Base-by-base conservation (phyloP, 768 basidiomycete genomes). In the Mycena filopes region DNA sequence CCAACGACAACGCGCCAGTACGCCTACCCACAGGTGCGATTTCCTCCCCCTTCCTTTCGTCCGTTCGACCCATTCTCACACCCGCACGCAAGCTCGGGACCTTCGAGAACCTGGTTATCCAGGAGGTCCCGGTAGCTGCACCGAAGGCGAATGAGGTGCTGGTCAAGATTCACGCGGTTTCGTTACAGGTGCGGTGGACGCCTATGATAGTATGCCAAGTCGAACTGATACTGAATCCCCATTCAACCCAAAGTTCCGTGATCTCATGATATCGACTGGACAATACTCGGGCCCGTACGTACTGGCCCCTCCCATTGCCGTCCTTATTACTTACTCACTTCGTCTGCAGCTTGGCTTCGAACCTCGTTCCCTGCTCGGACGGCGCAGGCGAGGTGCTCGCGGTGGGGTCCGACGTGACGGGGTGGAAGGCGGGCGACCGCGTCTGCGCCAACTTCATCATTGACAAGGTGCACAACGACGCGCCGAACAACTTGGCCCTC, bases 101-200 rank as follows among this genome's bases (percentile, higher is more conserved):
- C 1, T 61, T 63, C 49, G 60, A 76, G 1, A 62, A 73, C 43
- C 72, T 78, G 4, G 65, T 60, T 16, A 58, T 78, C 23, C 72
- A 73, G 28, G 68, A 78, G n/a, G 64, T 67, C 2, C 61, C 70
- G 10, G 47, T 79, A 23, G 62, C 61, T 6, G 69, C 73, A 55
- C 82, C 81, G 4, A 80, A 77, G 55, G 74, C 83, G 0, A 78
- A 74, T 26, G 82, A 89, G 59, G 87, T 87, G 16, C 79, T 87
- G 25, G 82, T 88, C 64, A 85, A 84, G 66, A 36, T 76, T 87
- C 83, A 84, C 59, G 85, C 86, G 1, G 85, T 86, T 20, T 88
- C 87, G 38, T 75, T 88, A 6, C 82, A 86, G 72, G 82, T 81
- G 59, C 42, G 69, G 45, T n/a, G n/a, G 45, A 43, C 43, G 42